Percentiles rank a stretch among this genome's conserved stretches.
Evolutionary conservation across 768 basidiomycete species (phyloP).

Genomic region (Bullera alba): DNA sequence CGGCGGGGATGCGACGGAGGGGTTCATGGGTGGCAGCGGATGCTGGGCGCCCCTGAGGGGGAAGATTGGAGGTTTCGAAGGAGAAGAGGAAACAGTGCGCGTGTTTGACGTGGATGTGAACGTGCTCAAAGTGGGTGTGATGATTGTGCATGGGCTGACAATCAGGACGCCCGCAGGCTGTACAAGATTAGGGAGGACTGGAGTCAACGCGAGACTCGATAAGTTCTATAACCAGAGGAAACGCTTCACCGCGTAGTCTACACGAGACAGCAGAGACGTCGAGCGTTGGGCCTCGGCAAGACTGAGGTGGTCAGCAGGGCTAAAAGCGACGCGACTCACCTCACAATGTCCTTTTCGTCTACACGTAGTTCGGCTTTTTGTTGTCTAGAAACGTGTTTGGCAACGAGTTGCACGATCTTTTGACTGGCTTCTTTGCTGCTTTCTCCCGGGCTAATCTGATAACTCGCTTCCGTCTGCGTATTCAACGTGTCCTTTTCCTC

Average conservation of each 20-base stretch:
- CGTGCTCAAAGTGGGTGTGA: slow-evolving; percentile 23
- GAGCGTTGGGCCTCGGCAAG: slow-evolving; percentile 73
- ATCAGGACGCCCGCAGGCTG: slow-evolving; percentile 6
- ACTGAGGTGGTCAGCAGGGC: slow-evolving; percentile 47
- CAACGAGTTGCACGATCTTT: slow-evolving; percentile 69
- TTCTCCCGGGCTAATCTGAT: too few relatives aligned
- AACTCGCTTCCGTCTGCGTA: too few relatives aligned
- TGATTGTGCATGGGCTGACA: not conserved
- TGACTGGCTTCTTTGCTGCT: slow-evolving; percentile 60
- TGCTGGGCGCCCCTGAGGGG: slow-evolving; percentile 37
- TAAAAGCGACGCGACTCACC: slow-evolving; percentile 51
- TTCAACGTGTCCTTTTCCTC: slow-evolving; percentile 19
- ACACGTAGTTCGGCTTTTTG: slow-evolving; percentile 52
- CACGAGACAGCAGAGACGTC: slow-evolving; percentile 80
- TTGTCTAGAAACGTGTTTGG: slow-evolving; percentile 66
- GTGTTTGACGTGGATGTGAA: slow-evolving; percentile 32
- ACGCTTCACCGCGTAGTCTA: slow-evolving; percentile 89
- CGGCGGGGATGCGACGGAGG: slow-evolving; percentile 23
- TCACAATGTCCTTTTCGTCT: slow-evolving; percentile 65
- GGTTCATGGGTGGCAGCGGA: slow-evolving; percentile 38
- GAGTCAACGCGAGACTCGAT: not conserved
- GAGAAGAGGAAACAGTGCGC: slow-evolving; percentile 4
- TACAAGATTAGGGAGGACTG: slow-evolving; percentile 23
- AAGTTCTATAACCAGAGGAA: slow-evolving; percentile 62
- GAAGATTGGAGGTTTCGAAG: slow-evolving; percentile 9